Evolutionary conservation across 2,329 filamentous ascomycete species (phyloP).

Genomic region (Exophiala sp.): DNA sequence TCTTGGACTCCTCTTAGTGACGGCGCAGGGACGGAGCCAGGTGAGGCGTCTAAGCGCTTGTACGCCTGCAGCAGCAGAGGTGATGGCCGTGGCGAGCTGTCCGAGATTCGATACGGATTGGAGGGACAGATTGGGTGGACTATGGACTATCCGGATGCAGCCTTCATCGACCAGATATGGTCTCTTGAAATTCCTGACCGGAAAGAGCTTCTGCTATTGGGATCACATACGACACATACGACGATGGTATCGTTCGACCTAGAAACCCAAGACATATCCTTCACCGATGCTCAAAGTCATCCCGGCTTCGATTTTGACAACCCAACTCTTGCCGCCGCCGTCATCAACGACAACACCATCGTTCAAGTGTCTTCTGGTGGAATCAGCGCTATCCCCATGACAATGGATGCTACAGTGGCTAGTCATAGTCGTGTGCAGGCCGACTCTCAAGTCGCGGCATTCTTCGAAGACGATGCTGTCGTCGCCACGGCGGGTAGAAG

Average conservation of each 20-base stretch:
- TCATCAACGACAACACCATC: conserved; percentile 33
- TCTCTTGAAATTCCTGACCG: conserved; percentile 35
- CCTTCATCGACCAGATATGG: conserved; percentile 42
- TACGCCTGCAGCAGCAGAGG: conserved; percentile 30
- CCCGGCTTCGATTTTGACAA: conserved; percentile 38
- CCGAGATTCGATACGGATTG: conserved; percentile 64
- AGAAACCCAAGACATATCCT: conserved; percentile 37
- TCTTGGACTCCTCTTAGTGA: conserved; percentile 7
- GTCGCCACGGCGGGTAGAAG: conserved; percentile 7
- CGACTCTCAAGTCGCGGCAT: background rate
- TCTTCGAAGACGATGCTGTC: conserved; percentile 6
- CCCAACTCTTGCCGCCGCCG: conserved; percentile 42
- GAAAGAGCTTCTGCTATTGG: conserved; percentile 37
- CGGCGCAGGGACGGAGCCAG: background rate
- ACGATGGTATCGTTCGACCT: conserved; percentile 37
- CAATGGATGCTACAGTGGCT: background rate
- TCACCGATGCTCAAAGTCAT: conserved; percentile 35
- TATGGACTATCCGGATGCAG: conserved; percentile 38
- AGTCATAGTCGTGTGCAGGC: background rate
- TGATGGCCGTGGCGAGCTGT: conserved; percentile 53
- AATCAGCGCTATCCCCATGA: conserved; percentile 10
- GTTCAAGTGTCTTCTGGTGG: conserved; percentile 38
- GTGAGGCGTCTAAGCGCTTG: conserved; percentile 11
- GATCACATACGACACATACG: conserved; percentile 40
- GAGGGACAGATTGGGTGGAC: conserved; percentile 58